Evolutionary conservation across 495 filamentous ascomycete genomes (phyloP), one percentile per base, ranked within the genome.

Genomic region (Aspergillus indologenus): DNA sequence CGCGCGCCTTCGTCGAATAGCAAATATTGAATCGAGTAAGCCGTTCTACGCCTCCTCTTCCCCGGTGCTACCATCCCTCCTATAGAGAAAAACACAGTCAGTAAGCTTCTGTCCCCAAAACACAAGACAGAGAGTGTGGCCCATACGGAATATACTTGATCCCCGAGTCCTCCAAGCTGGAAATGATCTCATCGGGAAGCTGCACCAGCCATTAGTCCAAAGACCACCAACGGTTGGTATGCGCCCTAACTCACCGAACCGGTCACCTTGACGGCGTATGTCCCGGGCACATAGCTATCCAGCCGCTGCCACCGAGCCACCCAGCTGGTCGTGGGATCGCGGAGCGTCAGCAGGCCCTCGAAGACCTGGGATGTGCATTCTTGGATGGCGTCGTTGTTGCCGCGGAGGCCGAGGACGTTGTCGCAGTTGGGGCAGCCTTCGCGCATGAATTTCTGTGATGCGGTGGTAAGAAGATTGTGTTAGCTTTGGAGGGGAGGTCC

Each of bases 341-440:
- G 81, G 21, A 96, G 77, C 15, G 88, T 81, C 59, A 96, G 89
- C 55, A 97, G 71, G 11, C 93, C 93, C 68, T 98, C 93, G 68
- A 90, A 98, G 57, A 96, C 91, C 65, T 91, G 88, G 1, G 91
- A 96, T 24, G 94, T 98, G 83, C 91, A 96, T 74, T 92, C 91
- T 66, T 89, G 83, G 68, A 97, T 89, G 18, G 83, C 81, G 59
- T 98, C 94, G 49, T 77, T 72, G 64, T 87, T 88, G 65, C 88
- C 87, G 58, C 83, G 79, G 64, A 97, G 87, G 68, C 89, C 83
- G 48, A 98, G 86, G 76, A 94, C 89, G 48, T 86, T 85, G 67
- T 96, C 92, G 81, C 94, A 98, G 78, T 98, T 98, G 42, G 94
- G 94, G 66, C 94, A 98, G 62, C 94, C 94, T 67, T 90, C 83